Percentiles rank a stretch among this genome's conserved stretches.
phyloP scores from a whole-genome alignment of 192 early-diverging fungal genomes.

The Gryganskiella cystojenkinii region DNA sequence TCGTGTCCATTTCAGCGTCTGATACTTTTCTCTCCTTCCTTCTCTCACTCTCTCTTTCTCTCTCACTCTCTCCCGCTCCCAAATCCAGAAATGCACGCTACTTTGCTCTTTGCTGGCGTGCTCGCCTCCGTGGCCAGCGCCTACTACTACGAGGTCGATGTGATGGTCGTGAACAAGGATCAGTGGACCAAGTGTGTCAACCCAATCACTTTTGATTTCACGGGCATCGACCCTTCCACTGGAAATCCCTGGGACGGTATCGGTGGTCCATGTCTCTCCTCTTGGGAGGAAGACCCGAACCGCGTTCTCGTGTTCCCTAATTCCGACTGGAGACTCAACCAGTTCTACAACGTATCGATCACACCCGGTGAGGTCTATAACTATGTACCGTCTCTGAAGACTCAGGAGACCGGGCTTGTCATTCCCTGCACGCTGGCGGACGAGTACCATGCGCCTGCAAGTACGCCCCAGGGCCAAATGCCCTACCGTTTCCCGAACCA shows the following conservation, averaged over 20 bases:
- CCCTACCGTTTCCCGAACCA: background rate
- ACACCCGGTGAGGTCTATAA: background rate
- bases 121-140: background rate
- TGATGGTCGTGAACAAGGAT: slow-evolving; percentile 2
- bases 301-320: background rate
- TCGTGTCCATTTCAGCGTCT: too few relatives aligned
- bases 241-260: background rate
- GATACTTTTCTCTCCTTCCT: too few relatives aligned
- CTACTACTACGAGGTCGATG: slow-evolving; percentile 5
- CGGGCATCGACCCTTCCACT: slow-evolving; percentile 4
- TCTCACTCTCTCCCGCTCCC: background rate
- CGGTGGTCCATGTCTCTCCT: background rate
- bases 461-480: background rate
- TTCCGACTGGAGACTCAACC: slow-evolving; percentile 3
- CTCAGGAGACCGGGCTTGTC: background rate
- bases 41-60: background rate
- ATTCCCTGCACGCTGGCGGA: background rate
- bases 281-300: background rate
- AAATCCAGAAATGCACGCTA: background rate
- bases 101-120: background rate
- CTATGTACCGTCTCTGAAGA: background rate
- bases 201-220: background rate
- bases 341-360: slow-evolving; percentile 7
- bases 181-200: slow-evolving; percentile 2
- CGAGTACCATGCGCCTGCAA: slow-evolving; percentile 3